Conservation (phyloP, 768 basidiomycete genomes). For the Boletus sp. region DNA sequence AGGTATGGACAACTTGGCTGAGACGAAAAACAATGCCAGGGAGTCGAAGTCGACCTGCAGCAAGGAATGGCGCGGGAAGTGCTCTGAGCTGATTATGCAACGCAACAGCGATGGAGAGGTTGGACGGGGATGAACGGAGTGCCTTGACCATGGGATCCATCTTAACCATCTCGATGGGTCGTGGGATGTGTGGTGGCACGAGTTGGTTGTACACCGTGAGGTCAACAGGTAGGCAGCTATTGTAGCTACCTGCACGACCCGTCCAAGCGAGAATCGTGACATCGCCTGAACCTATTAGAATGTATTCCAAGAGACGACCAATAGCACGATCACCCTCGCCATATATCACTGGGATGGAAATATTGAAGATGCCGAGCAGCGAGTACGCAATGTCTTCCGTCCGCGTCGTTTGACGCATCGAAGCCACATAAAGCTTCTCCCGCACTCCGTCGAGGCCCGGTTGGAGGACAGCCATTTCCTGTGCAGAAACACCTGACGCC, state of each 20-base stretch:
- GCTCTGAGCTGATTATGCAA: neutral
- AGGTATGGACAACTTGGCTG: neutral
- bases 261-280: slow-evolving; percentile 18
- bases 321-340: slow-evolving; percentile 13
- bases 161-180: neutral
- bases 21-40: slow-evolving; percentile 4
- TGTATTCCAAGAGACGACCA: slow-evolving; percentile 14
- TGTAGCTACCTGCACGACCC: neutral
- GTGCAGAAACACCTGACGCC: neutral
- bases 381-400: slow-evolving; percentile 8
- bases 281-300: slow-evolving; percentile 9
- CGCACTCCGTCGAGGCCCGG: slow-evolving; percentile 13
- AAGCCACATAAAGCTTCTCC: slow-evolving; percentile 19
- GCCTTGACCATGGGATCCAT: neutral
- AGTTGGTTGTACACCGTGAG: too few relatives aligned
- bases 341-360: slow-evolving; percentile 7
- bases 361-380: slow-evolving; percentile 12
- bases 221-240: slow-evolving; percentile 1
- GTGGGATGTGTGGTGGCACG: neutral
- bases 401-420: slow-evolving; percentile 4
- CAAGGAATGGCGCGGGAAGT: neutral
- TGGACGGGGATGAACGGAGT: slow-evolving; percentile 25
- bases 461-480: neutral
- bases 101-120: neutral
- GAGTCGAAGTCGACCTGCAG: neutral